Evolutionary conservation across 75 land plant genomes (phyloP).

Genomic region (Sequoia sempervirens): DNA sequence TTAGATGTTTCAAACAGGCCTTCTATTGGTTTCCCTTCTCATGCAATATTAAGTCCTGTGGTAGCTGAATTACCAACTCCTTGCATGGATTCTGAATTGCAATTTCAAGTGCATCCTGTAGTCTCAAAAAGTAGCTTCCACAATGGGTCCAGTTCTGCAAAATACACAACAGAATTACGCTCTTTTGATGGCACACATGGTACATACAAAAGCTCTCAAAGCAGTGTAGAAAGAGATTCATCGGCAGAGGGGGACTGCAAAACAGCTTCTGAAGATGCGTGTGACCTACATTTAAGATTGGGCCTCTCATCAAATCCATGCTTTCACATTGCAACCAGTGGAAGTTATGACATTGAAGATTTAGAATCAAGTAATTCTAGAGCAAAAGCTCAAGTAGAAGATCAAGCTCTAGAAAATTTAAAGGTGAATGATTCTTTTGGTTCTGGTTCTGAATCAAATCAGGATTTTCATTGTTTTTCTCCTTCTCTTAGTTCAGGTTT

Average conservation of each 20-base stretch:
- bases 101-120: background rate
- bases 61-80: background rate
- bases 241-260: slow-evolving; percentile 4
- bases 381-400: background rate
- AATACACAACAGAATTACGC: background rate
- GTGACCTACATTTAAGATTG: slow-evolving; percentile 13
- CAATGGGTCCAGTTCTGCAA: background rate
- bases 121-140: background rate
- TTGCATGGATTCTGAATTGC: background rate
- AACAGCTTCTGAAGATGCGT: background rate
- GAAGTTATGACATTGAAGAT: slow-evolving; percentile 11
- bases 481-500: slow-evolving; percentile 6
- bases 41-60: background rate
- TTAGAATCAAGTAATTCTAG: slow-evolving; percentile 14
- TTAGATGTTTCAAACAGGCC: background rate
- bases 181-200: background rate
- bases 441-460: slow-evolving; percentile 10
- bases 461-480: slow-evolving; percentile 1
- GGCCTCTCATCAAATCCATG: slow-evolving; percentile 9
- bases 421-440: slow-evolving; percentile 10
- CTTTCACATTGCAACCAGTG: background rate
- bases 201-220: slow-evolving; percentile 6
- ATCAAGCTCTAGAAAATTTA: background rate
- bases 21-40: slow-evolving; percentile 5
- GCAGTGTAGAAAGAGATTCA: background rate